Conservation (phyloP, 768 basidiomycete species). For the Boletus pseudo-olivaceus region DNA sequence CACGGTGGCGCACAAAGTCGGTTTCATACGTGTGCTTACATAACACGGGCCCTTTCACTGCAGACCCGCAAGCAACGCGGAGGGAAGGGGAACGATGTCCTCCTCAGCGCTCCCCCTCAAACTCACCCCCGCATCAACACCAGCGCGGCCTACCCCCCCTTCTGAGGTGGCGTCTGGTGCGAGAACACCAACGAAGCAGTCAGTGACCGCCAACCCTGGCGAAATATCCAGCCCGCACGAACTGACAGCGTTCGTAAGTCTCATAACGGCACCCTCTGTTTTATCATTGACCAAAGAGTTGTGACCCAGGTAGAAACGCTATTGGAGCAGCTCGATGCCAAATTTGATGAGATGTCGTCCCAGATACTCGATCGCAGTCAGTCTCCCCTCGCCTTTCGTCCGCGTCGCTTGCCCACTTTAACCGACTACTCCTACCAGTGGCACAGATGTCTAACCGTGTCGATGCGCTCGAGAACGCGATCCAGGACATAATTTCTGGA, state of each 20-base stretch:
- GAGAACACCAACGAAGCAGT: conserved; percentile 49
- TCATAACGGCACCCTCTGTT: conserved; percentile 3
- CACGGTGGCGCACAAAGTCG: neutral
- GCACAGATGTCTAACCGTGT: conserved; percentile 89
- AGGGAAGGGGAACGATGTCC: conserved; percentile 28
- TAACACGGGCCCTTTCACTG: conserved; percentile 1
- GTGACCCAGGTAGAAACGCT: conserved; percentile 74
- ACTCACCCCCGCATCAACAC: conserved; percentile 51
- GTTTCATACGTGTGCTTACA: neutral
- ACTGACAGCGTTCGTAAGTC: conserved; percentile 86
- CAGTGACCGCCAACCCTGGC: conserved; percentile 34
- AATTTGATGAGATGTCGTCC: conserved; percentile 90
- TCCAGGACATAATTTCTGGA: conserved; percentile 88
- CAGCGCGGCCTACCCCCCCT: conserved; percentile 37
- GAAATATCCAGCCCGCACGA: conserved; percentile 94
- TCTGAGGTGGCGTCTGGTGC: conserved; percentile 22
- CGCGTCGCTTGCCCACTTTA: neutral
- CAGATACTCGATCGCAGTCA: conserved; percentile 83
- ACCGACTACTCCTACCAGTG: conserved; percentile 50
- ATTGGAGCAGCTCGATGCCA: conserved; percentile 81
- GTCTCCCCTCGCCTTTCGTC: conserved; percentile 27
- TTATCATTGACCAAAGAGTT: neutral
- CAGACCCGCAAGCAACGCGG: neutral
- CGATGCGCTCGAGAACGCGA: conserved; percentile 83
- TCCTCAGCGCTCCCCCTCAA: conserved; percentile 68